Conservation (phyloP, 2,329 filamentous ascomycete genomes). For the Diplocarpon mali region DNA sequence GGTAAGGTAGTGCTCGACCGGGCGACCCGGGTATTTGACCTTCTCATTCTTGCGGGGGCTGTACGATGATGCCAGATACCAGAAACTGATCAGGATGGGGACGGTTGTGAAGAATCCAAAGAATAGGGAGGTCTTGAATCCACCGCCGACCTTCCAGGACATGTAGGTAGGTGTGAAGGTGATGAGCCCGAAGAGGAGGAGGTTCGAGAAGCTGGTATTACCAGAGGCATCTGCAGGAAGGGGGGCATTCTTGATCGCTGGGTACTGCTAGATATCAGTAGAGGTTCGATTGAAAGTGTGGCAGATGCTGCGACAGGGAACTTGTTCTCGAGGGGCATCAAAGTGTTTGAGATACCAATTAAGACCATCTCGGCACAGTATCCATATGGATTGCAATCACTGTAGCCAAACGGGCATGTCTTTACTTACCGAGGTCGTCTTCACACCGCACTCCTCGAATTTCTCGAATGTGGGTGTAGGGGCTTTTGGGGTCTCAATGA, state of each 20-base stretch:
- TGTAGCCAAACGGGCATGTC: neutral
- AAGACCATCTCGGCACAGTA: neutral
- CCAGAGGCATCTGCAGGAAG: constrained; percentile 82
- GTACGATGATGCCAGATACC: constrained; percentile 67
- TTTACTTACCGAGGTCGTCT: constrained; percentile 40
- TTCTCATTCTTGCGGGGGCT: constrained; percentile 91
- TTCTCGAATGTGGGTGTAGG: constrained; percentile 38
- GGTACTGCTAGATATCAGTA: constrained; percentile 45
- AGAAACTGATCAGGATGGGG: constrained; percentile 73
- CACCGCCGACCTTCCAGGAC: constrained; percentile 73
- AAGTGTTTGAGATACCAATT: neutral
- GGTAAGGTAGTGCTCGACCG: constrained; percentile 81
- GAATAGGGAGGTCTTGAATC: constrained; percentile 79
- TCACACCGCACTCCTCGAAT: constrained; percentile 43
- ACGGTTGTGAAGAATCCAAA: constrained; percentile 68
- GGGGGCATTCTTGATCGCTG: constrained; percentile 86
- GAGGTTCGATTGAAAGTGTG: constrained; percentile 19
- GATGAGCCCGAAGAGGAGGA: constrained; percentile 59
- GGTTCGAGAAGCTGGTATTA: constrained; percentile 79
- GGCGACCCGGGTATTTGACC: constrained; percentile 71
- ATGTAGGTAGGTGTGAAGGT: constrained; percentile 66
- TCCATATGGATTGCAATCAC: neutral
- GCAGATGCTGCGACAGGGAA: too few species aligned
- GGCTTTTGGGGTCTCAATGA: constrained; percentile 46
- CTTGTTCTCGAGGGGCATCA: too few species aligned